Base-by-base conservation (phyloP, 192 early-diverging fungal genomes). In the Coemansia sp. region DNA sequence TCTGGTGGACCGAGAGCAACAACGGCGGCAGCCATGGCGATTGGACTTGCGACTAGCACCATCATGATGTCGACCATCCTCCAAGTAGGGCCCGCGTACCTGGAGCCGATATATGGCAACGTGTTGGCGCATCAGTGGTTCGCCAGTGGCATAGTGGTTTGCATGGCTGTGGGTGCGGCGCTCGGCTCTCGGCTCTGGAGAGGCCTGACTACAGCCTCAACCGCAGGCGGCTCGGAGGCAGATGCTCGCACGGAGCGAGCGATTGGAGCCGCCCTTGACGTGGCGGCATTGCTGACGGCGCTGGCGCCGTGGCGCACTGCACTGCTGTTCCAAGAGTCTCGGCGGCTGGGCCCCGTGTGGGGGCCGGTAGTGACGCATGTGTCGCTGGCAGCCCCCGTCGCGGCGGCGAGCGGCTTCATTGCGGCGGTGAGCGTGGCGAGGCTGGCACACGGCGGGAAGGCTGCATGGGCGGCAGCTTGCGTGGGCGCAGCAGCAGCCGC, bases 91-190 rank as follows among this genome's bases (percentile, higher is more conserved):
- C 86, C 88, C 5, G 79, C 79, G 59, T 85, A 85, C 70, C 63
- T 89, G 64, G 89, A 91, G 59, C 88, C 89, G 0, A 52, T 89
- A 25, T 91, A 89, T 50, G 87, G 89, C 33, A 88, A 86, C 69
- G 84, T 91, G 18, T 85, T 91, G 59, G 72, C 88, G 7, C 62
- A 76, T 52, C 47, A 82, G 9, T 62, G 77, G 45, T 89, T 86
- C 56, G 26, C 68, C 12, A 73, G 82, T 35, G 72, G 61, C n/a
- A 48, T 78, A 7, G 59, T 83, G 16, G 33, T 53, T 14, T 76
- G 75, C 16, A 63, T 81, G 18, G 58, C 68, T 34, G 65, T 86
- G 2, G 90, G 87, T n/a, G 84, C 73, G 18, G 38, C 78, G 33
- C 14, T 74, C 2, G 79, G 71, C 0, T 11, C 45, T 31, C 28